These are phyloP conservation scores for Aspergillus heteromorphus DNA, from an alignment of 495 filamentous ascomycete species.

Conservation along the genomic window DNA sequence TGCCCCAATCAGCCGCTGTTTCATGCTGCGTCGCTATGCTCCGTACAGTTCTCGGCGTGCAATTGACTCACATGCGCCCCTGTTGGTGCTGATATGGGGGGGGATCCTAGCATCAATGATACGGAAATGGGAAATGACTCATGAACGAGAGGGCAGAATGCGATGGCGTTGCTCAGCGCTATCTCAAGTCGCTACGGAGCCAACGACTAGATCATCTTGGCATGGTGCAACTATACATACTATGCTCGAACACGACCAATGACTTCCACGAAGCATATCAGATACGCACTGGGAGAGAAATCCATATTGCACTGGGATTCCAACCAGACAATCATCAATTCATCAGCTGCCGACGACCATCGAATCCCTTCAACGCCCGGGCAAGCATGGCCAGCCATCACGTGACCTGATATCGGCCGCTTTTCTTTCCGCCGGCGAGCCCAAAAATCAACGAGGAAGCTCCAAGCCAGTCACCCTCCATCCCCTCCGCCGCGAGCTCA, in stretches of 20 bases:
- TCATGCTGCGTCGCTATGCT: not conserved
- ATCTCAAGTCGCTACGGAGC: too few species aligned
- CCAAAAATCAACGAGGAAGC: conserved; percentile 11
- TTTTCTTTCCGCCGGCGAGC: conserved; percentile 17
- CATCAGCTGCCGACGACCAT: not conserved
- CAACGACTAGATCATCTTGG: too few species aligned
- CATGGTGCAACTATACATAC: too few species aligned
- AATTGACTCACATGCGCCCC: too few species aligned
- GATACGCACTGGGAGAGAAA: too few species aligned
- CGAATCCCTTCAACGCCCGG: not conserved
- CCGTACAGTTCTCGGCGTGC: not conserved
- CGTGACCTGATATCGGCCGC: conserved; percentile 15
- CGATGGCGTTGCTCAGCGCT: too few species aligned
- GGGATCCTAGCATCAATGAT: too few species aligned
- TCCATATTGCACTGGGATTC: too few species aligned
- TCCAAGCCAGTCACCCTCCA: conserved; percentile 3
- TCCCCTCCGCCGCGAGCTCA: not conserved
- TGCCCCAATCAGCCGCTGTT: not conserved
- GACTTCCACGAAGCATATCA: too few species aligned
- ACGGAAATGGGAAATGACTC: too few species aligned
- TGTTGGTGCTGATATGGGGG: not conserved
- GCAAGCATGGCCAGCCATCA: not conserved
- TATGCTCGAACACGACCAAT: too few species aligned
- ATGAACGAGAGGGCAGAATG: too few species aligned
- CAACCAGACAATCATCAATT: not conserved